phyloP scores from a whole-genome alignment of 2,329 filamentous ascomycete genomes.

The Ascochyta lentis region DNA sequence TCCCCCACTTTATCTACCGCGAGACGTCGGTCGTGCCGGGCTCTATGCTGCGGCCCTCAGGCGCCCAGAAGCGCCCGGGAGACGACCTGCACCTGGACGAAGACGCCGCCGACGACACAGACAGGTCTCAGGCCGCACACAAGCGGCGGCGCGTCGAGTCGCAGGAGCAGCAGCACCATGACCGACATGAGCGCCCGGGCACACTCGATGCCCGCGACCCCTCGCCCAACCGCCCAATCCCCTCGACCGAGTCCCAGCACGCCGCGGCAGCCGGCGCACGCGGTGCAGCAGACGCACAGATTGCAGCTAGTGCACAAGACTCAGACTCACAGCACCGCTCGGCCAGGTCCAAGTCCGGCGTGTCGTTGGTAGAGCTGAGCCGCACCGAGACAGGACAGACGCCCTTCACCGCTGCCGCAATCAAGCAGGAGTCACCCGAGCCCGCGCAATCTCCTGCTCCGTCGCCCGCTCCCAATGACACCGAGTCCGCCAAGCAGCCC shows the following conservation, averaged over 20 bases:
- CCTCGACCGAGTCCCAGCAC: conserved; percentile 32
- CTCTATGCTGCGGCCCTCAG: conserved; percentile 37
- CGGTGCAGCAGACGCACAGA: conserved; percentile 11
- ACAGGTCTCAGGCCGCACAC: conserved; percentile 10
- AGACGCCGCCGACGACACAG: no score
- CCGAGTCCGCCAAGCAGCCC: conserved; percentile 11
- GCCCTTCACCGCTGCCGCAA: conserved; percentile 20
- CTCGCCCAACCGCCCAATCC: conserved; percentile 37
- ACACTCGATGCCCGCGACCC: conserved; percentile 21
- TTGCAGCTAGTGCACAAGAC: neutral
- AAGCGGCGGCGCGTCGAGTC: conserved; percentile 37
- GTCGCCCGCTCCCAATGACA: conserved; percentile 7
- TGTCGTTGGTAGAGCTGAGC: conserved; percentile 28
- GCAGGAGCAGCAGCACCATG: conserved; percentile 9
- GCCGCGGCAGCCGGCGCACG: conserved; percentile 19
- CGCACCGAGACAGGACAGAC: conserved; percentile 26
- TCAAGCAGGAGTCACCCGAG: conserved; percentile 41
- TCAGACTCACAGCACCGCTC: neutral
- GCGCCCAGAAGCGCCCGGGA: conserved; percentile 32
- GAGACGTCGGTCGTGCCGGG: conserved; percentile 41
- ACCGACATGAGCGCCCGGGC: neutral
- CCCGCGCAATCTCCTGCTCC: conserved; percentile 5
- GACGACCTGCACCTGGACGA: conserved; percentile 9
- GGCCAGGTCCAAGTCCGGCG: conserved; percentile 24
- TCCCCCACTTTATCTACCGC: conserved; percentile 38